These are phyloP conservation scores for Asclepias syriaca DNA, from an alignment of 257 asterid species.

Conservation along the genomic window DNA sequence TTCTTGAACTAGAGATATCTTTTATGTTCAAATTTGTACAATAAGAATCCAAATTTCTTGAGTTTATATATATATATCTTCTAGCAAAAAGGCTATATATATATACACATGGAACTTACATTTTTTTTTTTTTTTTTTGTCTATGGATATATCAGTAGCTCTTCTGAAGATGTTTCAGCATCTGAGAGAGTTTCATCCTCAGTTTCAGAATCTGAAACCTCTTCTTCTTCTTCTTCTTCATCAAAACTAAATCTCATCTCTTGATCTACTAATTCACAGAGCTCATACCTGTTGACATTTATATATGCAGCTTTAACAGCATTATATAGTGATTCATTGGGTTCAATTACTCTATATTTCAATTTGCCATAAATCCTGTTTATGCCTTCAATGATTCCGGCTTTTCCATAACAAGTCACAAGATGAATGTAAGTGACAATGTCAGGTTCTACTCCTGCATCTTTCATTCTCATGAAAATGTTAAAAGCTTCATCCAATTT, in stretches of 20 bases:
- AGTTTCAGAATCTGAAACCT: slow-evolving; percentile 32
- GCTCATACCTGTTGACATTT: slow-evolving; percentile 59
- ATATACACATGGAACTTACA: neutral
- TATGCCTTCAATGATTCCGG: slow-evolving; percentile 87
- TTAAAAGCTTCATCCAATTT: slow-evolving; percentile 63
- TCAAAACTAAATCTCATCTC: slow-evolving; percentile 60
- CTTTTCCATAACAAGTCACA: slow-evolving; percentile 74
- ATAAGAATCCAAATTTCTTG: neutral
- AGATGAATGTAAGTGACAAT: slow-evolving; percentile 61
- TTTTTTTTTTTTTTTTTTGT: neutral
- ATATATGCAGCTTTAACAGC: slow-evolving; percentile 68
- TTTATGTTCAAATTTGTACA: neutral
- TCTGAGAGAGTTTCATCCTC: slow-evolving; percentile 21
- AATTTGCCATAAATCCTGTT: slow-evolving; percentile 64
- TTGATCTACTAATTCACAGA: slow-evolving; percentile 64
- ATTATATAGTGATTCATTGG: slow-evolving; percentile 49
- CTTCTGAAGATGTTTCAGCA: slow-evolving; percentile 6
- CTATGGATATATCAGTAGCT: neutral
- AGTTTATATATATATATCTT: neutral
- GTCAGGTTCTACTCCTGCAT: slow-evolving; percentile 74
- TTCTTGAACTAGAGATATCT: neutral
- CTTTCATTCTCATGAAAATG: slow-evolving; percentile 83
- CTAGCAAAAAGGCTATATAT: neutral
- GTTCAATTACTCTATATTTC: slow-evolving; percentile 53
- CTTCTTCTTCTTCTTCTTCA: slow-evolving; percentile 12